Conservation (phyloP, 2,329 filamentous ascomycete genomes). For the Apiospora hydei region DNA sequence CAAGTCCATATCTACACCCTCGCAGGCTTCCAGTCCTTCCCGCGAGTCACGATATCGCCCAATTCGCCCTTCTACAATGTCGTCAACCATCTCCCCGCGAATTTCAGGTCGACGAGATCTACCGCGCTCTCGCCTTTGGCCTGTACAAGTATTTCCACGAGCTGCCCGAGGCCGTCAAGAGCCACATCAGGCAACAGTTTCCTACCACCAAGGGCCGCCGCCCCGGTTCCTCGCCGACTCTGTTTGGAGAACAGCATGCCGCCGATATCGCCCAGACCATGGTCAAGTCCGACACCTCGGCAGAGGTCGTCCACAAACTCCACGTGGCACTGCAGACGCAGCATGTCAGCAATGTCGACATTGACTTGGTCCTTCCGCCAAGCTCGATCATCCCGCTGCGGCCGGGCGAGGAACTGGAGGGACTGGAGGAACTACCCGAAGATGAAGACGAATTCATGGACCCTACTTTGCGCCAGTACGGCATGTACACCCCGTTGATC, state of each 20-base stretch:
- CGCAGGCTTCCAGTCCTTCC: conserved; percentile 88
- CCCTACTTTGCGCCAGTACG: conserved; percentile 73
- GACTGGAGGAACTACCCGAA: conserved; percentile 62
- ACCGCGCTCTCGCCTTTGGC: conserved; percentile 88
- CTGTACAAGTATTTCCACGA: conserved; percentile 95
- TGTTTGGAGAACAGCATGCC: conserved; percentile 93
- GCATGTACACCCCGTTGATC: conserved; percentile 77
- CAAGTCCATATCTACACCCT: conserved; percentile 92
- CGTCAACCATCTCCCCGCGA: conserved; percentile 91
- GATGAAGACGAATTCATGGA: conserved; percentile 73
- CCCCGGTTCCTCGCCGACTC: conserved; percentile 68
- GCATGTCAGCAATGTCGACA: conserved; percentile 82
- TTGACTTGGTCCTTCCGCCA: conserved; percentile 85
- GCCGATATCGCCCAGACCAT: conserved; percentile 88
- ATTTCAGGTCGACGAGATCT: conserved; percentile 94
- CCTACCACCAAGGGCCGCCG: conserved; percentile 61
- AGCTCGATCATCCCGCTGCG: conserved; percentile 75
- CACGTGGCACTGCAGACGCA: conserved; percentile 81
- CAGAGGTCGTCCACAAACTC: conserved; percentile 76
- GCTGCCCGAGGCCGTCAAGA: conserved; percentile 78
- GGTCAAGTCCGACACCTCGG: conserved; percentile 79
- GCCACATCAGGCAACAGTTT: conserved; percentile 68
- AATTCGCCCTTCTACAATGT: conserved; percentile 91
- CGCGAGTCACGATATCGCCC: conserved; percentile 90
- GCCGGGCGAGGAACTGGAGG: conserved; percentile 61